Percentiles rank a stretch among this genome's conserved stretches.
These are phyloP conservation scores for Croton laevigatus DNA, from an alignment of 441 rosid species.

Conservation along the genomic window DNA sequence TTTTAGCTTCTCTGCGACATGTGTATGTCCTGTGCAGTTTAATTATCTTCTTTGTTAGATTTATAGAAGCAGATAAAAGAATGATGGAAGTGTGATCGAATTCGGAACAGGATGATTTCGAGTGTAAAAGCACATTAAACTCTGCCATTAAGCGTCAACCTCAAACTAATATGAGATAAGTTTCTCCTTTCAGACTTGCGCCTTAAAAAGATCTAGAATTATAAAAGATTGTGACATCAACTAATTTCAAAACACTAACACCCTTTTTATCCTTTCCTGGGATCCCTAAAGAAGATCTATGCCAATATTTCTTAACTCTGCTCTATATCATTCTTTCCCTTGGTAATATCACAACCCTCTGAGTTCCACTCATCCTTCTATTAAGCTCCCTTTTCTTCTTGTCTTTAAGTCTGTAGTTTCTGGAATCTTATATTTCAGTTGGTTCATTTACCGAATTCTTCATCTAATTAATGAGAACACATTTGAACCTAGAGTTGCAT, in stretches of 20 bases:
- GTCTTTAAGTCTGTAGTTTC: neutral
- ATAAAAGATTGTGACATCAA: neutral
- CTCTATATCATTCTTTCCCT: neutral
- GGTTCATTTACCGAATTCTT: neutral
- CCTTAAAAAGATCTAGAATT: too few species aligned
- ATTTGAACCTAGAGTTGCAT: neutral
- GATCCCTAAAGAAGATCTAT: neutral
- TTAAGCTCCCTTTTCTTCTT: neutral
- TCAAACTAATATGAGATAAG: neutral
- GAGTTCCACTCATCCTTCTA: neutral
- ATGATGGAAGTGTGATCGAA: neutral
- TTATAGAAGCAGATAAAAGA: slow-evolving; percentile 14
- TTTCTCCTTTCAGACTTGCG: neutral
- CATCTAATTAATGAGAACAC: neutral
- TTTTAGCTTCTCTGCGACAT: slow-evolving; percentile 91
- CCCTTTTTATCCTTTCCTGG: too few species aligned
- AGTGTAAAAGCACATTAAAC: neutral
- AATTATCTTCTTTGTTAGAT: neutral
- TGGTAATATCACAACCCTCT: neutral
- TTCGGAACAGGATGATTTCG: neutral
- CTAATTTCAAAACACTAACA: neutral
- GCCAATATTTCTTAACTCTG: neutral
- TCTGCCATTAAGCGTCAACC: neutral
- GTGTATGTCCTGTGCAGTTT: slow-evolving; percentile 64
- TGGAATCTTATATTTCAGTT: neutral